phyloP scores from a whole-genome alignment of 805 yeast species.

The Ogataea wickerhamii region DNA sequence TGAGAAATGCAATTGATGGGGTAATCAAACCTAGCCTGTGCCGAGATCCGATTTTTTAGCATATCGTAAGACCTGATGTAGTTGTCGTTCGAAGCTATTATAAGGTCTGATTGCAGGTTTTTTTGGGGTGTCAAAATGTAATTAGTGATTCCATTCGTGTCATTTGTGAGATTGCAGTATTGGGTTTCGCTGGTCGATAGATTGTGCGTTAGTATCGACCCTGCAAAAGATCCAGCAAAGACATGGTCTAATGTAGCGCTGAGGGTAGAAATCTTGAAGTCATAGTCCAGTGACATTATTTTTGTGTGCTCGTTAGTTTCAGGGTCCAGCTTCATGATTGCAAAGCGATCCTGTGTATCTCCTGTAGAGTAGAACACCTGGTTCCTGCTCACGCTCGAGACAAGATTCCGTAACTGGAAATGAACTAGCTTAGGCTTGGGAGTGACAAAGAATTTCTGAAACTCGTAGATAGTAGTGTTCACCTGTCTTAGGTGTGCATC shows the following conservation, averaged over 20 bases:
- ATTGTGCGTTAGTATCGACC: conserved; percentile 42
- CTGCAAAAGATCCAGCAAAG: conserved; percentile 54
- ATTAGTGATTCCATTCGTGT: conserved; percentile 50
- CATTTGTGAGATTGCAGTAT: conserved; percentile 39
- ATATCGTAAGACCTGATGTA: conserved; percentile 41
- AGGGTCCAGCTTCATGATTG: conserved; percentile 22
- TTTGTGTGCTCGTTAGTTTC: conserved; percentile 20
- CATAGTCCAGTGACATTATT: conserved; percentile 10
- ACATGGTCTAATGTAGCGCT: conserved; percentile 40
- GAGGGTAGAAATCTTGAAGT: conserved; percentile 45
- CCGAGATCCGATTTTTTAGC: conserved; percentile 15
- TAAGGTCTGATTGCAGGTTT: conserved; percentile 25
- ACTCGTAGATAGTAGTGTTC: conserved; percentile 34
- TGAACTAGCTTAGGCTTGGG: conserved; percentile 51
- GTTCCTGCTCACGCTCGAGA: conserved; percentile 36
- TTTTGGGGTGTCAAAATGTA: conserved; percentile 37
- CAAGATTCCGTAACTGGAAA: conserved; percentile 53
- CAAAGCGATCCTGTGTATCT: conserved; percentile 24
- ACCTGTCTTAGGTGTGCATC: conserved; percentile 23
- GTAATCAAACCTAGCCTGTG: conserved; percentile 34
- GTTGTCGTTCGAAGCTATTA: conserved; percentile 51
- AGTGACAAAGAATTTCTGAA: conserved; percentile 38
- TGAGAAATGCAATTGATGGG: conserved; percentile 49
- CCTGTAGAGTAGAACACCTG: conserved; percentile 24
- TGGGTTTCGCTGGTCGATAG: conserved; percentile 29